Evolutionary conservation across 345 rosid genomes (phyloP).

Genomic region (Sisymbrium altissimum): DNA sequence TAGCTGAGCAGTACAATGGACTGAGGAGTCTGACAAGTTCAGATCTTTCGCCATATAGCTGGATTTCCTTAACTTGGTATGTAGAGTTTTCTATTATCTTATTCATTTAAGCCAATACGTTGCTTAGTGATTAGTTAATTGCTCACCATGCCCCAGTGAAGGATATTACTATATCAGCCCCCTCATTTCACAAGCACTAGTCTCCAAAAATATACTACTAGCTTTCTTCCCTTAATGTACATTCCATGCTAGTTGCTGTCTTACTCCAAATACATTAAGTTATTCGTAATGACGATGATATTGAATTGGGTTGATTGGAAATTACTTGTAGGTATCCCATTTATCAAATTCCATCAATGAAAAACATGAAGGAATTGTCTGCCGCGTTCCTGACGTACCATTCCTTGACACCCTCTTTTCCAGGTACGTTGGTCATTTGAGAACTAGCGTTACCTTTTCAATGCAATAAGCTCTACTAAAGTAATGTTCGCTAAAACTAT

Average conservation of each 20-base stretch:
- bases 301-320: neutral
- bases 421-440: constrained; percentile 33
- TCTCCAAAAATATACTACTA: neutral
- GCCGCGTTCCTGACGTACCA: constrained; percentile 53
- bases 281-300: neutral
- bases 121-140: neutral
- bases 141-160: neutral
- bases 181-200: no score
- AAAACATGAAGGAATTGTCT: constrained; percentile 26
- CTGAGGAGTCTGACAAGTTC: constrained; percentile 5
- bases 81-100: neutral
- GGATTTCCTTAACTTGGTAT: constrained; percentile 27
- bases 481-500: neutral
- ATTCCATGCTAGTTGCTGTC: neutral
- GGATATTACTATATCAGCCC: neutral
- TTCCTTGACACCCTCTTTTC: constrained; percentile 24
- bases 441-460: constrained; percentile 6
- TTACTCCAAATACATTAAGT: neutral
- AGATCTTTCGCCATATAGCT: constrained; percentile 21
- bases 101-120: constrained; percentile 4
- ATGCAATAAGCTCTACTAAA: neutral
- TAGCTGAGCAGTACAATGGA: constrained; percentile 14
- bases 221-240: neutral
- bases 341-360: constrained; percentile 36
- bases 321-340: constrained; percentile 41